Base-by-base conservation (phyloP, 1,284 basidiomycete species). In the Cryptococcus sp. region DNA sequence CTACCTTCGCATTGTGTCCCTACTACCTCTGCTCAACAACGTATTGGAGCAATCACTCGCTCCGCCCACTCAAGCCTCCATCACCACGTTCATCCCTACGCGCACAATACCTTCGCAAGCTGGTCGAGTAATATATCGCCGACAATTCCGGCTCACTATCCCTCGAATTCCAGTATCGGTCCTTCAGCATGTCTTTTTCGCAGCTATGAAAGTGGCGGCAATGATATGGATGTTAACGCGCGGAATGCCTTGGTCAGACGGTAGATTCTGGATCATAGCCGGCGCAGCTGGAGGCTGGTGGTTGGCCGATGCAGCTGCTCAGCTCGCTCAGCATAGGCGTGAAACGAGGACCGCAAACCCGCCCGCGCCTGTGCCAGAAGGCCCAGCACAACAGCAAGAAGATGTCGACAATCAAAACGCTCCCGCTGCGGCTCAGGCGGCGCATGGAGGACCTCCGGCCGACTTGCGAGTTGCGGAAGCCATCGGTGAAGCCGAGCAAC, bases 171-270 rank as follows among this genome's bases (percentile, higher is more conserved):
- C 66, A 8, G 26, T 63, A 10, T 44, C 62, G 0, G 51, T 68
- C 7, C 19, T 74, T 3, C 25, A 46, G n/a, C 68, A 71, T 56
- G 52, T 70, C 17, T 62, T 68, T 54, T 73, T 71, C 63, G 68
- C 69, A 0, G 60, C 58, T 1, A 13, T 72, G 44, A 71, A 68
- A 47, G 53, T 73, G 11, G 38, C 56, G 13, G 63, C 64, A 15
- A 65, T 74, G 52, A 40, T 75, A 3, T 76, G 66, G 68, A 76
- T 77, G 75, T 55, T 77, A 41, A 70, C 68, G 19, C 50, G 70
- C 11, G 61, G 59, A 17, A 69, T 77, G 69, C 41, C 51, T 5
- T 72, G 69, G 70, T 41, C 48, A 1, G 75, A 77, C 57, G 23
- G 25, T 13, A 54, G 63, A 13, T 58, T 75, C n/a, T 73, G 70